phyloP scores from a whole-genome alignment of 1,284 basidiomycete genomes.

The Fomitopsis palustris region DNA sequence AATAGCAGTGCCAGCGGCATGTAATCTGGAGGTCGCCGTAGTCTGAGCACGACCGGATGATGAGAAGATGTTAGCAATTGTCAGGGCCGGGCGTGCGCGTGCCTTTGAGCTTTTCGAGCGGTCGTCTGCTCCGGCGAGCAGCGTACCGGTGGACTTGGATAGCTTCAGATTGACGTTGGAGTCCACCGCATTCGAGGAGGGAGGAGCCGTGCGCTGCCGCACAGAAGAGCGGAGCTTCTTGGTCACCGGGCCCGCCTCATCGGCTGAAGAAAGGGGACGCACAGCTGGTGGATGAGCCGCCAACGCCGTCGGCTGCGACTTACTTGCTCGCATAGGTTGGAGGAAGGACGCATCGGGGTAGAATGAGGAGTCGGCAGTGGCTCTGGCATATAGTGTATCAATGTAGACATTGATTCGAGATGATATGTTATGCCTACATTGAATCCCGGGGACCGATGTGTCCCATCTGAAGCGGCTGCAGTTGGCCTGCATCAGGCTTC shows the following conservation, averaged over 20 bases:
- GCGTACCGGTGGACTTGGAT: slow-evolving; percentile 44
- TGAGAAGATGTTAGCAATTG: slow-evolving; percentile 80
- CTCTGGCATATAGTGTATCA: slow-evolving; percentile 34
- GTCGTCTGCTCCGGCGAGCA: slow-evolving; percentile 46
- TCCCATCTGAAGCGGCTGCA: slow-evolving; percentile 57
- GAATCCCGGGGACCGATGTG: slow-evolving; percentile 54
- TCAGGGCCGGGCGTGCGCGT: slow-evolving; percentile 77
- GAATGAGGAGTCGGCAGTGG: slow-evolving; percentile 58
- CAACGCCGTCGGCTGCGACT: slow-evolving; percentile 27
- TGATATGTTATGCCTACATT: slow-evolving; percentile 40
- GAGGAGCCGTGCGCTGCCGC: slow-evolving; percentile 48
- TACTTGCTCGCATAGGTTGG: slow-evolving; percentile 35
- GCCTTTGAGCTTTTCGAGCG: slow-evolving; percentile 69
- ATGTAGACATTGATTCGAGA: not conserved
- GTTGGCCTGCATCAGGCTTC: slow-evolving; percentile 46
- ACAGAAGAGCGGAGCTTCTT: slow-evolving; percentile 68
- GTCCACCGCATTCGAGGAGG: slow-evolving; percentile 24
- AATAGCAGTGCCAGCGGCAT: slow-evolving; percentile 30
- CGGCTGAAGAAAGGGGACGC: slow-evolving; percentile 73
- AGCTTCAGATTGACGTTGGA: slow-evolving; percentile 35
- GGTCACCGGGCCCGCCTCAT: slow-evolving; percentile 71
- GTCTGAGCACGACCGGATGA: slow-evolving; percentile 70
- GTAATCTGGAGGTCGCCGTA: slow-evolving; percentile 50
- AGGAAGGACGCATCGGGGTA: slow-evolving; percentile 59
- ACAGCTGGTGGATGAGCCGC: slow-evolving; percentile 44